phyloP scores from a whole-genome alignment of 2,329 filamentous ascomycete species.

The Akanthomyces lecanii region DNA sequence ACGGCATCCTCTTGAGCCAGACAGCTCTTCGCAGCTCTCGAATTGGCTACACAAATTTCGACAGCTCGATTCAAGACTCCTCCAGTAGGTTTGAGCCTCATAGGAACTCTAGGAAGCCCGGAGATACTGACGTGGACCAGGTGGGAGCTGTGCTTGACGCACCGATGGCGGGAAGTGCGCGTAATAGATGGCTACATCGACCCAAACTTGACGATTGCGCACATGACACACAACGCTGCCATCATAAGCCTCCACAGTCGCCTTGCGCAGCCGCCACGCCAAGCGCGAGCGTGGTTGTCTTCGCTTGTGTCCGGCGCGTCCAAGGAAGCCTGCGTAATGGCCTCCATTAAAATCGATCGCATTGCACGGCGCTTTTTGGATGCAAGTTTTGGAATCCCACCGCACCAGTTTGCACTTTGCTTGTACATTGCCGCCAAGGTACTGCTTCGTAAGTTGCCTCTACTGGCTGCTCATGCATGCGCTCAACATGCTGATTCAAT shows the following conservation, averaged over 20 bases:
- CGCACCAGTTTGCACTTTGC: conserved; percentile 37
- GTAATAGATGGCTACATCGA: conserved; percentile 41
- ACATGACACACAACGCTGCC: conserved; percentile 40
- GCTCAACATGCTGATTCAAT: neutral
- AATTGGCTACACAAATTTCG: conserved; percentile 43
- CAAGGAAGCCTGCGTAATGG: conserved; percentile 37
- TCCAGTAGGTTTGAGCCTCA: conserved; percentile 30
- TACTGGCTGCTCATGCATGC: neutral
- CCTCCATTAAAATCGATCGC: conserved; percentile 34
- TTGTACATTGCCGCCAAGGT: conserved; percentile 35
- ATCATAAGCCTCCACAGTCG: conserved; percentile 39
- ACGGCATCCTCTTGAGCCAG: conserved; percentile 36
- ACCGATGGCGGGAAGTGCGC: conserved; percentile 38
- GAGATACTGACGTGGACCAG: conserved; percentile 20
- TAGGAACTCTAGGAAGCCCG: neutral
- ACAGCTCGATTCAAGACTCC: conserved; percentile 38
- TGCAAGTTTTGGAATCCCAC: conserved; percentile 27
- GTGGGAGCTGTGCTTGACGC: conserved; percentile 43
- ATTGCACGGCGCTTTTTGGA: conserved; percentile 36
- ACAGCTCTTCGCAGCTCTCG: conserved; percentile 33
- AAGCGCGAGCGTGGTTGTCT: conserved; percentile 24
- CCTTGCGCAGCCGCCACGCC: conserved; percentile 35
- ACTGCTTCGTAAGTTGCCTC: conserved; percentile 14
- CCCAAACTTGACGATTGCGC: conserved; percentile 40
- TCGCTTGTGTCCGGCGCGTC: conserved; percentile 35